Conservation (phyloP, 768 basidiomycete genomes). For the Lentinus tigrinus region DNA sequence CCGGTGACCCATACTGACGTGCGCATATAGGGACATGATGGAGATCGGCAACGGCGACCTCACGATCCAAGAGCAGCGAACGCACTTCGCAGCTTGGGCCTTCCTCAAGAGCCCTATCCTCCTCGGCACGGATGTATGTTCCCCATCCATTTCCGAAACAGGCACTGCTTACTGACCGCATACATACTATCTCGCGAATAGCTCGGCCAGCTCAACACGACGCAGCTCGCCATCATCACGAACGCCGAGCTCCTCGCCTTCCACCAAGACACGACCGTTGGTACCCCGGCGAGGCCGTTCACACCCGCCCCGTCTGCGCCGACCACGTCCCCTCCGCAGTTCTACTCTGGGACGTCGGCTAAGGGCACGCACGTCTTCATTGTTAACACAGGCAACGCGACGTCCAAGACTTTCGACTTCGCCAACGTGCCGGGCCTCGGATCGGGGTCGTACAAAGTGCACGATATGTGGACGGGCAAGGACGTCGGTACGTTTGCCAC, state of each 20-base stretch:
- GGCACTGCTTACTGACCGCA: neutral
- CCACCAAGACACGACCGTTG: conserved; percentile 47
- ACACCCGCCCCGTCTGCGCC: conserved; percentile 38
- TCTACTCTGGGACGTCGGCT: conserved; percentile 47
- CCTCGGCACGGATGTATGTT: conserved; percentile 37
- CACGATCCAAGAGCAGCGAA: conserved; percentile 49
- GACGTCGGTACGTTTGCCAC: conserved; percentile 43
- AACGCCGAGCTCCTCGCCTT: conserved; percentile 55
- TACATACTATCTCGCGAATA: conserved; percentile 22
- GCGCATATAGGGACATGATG: conserved; percentile 44
- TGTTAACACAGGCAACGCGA: conserved; percentile 44
- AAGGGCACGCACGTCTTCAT: conserved; percentile 56
- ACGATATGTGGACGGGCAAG: conserved; percentile 54
- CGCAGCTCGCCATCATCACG: conserved; percentile 48
- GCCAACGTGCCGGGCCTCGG: conserved; percentile 45
- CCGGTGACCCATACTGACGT: neutral
- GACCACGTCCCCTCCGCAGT: conserved; percentile 48
- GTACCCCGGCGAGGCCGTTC: conserved; percentile 50
- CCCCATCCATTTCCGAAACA: neutral
- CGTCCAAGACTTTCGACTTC: conserved; percentile 46
- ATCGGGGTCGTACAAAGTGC: conserved; percentile 36
- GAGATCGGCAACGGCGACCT: conserved; percentile 50
- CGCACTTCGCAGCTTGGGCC: conserved; percentile 60
- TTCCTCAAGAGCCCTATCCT: conserved; percentile 59
- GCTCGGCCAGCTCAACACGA: conserved; percentile 39